Evolutionary conservation across 1,284 basidiomycete genomes (phyloP).

Genomic region (Puccinia hordei): DNA sequence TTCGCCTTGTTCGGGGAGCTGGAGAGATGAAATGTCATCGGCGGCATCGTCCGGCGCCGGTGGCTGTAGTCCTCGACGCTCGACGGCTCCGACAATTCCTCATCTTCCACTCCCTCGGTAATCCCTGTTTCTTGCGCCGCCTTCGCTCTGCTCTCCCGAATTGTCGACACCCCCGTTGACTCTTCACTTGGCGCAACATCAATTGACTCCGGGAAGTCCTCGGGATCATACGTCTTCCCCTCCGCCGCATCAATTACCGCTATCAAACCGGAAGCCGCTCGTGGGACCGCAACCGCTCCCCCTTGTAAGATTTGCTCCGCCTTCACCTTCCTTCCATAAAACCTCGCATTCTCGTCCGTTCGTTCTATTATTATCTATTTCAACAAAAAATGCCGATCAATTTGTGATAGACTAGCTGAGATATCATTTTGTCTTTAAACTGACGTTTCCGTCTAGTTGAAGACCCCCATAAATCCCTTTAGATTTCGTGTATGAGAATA

Average conservation of each 20-base stretch:
- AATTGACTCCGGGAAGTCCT: constrained; percentile 38
- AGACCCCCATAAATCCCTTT: constrained; percentile 59
- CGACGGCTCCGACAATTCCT: not conserved
- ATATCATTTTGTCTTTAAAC: not conserved
- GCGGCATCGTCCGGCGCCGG: constrained; percentile 37
- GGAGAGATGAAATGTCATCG: constrained; percentile 19
- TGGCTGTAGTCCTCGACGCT: not conserved
- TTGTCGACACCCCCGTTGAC: constrained; percentile 31
- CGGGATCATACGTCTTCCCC: constrained; percentile 28
- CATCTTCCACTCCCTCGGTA: not conserved
- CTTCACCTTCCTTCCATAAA: constrained; percentile 40
- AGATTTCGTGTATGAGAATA: constrained; percentile 59
- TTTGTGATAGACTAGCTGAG: not conserved
- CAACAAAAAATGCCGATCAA: not conserved
- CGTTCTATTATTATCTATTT: constrained; percentile 9
- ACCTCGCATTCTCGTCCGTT: constrained; percentile 44
- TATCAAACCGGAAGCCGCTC: constrained; percentile 36
- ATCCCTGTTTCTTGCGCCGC: constrained; percentile 6
- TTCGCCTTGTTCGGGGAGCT: not conserved
- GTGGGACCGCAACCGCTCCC: constrained; percentile 37
- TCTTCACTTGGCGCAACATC: constrained; percentile 41
- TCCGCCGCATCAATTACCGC: constrained; percentile 38
- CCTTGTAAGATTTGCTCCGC: constrained; percentile 42
- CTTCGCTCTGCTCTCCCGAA: constrained; percentile 27
- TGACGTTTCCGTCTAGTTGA: constrained; percentile 58